Evolutionary conservation across 768 basidiomycete species (phyloP), one percentile per base, ranked within the genome.

Genomic region (Naematelia encephala): DNA sequence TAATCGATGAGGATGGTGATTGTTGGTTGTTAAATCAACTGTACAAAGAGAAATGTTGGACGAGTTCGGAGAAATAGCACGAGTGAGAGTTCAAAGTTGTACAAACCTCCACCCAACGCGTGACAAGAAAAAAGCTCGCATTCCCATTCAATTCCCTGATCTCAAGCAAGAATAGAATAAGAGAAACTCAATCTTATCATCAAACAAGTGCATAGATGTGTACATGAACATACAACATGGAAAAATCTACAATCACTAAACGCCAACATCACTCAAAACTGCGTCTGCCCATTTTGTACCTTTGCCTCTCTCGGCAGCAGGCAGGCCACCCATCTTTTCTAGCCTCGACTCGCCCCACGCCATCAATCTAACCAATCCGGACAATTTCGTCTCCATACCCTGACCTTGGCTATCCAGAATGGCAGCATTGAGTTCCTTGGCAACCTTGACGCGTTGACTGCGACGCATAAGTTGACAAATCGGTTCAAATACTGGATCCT

Each of bases 361-460:
- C 67, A 93, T 80, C 66, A 96, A 80, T 78, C 88, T 86, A 76
- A 97, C 78, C 73, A 97, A 74, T 16, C 85, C 86, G 26, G 87
- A 84, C 51, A 97, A 79, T 78, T 94, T 96, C 57, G 93, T 90
- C 74, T 94, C 90, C 74, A 88, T 88, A 0, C 91, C 91, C 69
- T 97, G 90, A 65, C 91, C 89, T 62, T 91, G 81, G 70, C 87
- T 89, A 70, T 92, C 90, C 72, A 99, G 79, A 56, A 99, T 94
- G 28, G 94, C 93, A 0, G 90, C 88, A 72, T 99, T 99, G 74
- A 98, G 86, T 79, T 94, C 91, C 21, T 88, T 86, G 0, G 93
- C 93, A n/a, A 93, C 94, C 79, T 88, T 89, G 84, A 90, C 83
- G 51, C 94, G 83, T 75, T 97, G 92, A 21, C 85, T 86, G 27